Conservation (phyloP, 257 asterid genomes). For the Ophiorrhiza pumila region DNA sequence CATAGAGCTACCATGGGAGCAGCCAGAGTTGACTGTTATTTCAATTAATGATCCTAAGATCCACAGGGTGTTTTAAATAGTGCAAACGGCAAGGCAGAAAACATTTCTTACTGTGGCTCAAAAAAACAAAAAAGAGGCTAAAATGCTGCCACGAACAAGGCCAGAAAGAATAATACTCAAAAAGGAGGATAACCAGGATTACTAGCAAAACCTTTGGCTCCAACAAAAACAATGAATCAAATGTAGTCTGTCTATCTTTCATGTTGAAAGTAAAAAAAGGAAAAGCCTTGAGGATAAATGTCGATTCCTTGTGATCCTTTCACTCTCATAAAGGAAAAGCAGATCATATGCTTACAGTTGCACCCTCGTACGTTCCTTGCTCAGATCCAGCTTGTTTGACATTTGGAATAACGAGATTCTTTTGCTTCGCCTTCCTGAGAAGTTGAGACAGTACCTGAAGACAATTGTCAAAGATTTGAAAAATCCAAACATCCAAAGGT, state of each 20-base stretch:
- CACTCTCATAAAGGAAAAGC: neutral
- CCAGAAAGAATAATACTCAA: neutral
- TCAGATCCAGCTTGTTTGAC: constrained; percentile 88
- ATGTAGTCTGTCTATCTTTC: neutral
- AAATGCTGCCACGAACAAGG: neutral
- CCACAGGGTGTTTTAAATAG: too few species aligned
- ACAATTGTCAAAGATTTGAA: constrained; percentile 11
- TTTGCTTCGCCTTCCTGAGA: constrained; percentile 86
- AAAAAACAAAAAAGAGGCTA: too few species aligned
- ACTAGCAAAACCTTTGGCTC: neutral
- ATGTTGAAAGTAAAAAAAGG: neutral
- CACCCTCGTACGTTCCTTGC: constrained; percentile 97
- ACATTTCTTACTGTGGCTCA: too few species aligned
- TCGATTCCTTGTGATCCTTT: neutral
- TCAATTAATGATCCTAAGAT: too few species aligned
- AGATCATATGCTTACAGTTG: constrained; percentile 64
- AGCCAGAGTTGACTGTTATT: too few species aligned
- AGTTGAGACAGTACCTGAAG: constrained; percentile 95
- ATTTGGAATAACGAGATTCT: constrained; percentile 82
- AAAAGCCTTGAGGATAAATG: neutral
- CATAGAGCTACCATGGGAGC: neutral
- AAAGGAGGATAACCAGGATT: too few species aligned
- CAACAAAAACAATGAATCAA: neutral
- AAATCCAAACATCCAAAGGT: neutral
- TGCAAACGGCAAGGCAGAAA: neutral